These are phyloP conservation scores for Microcos paniculata DNA, from an alignment of 345 rosid species.

Conservation along the genomic window DNA sequence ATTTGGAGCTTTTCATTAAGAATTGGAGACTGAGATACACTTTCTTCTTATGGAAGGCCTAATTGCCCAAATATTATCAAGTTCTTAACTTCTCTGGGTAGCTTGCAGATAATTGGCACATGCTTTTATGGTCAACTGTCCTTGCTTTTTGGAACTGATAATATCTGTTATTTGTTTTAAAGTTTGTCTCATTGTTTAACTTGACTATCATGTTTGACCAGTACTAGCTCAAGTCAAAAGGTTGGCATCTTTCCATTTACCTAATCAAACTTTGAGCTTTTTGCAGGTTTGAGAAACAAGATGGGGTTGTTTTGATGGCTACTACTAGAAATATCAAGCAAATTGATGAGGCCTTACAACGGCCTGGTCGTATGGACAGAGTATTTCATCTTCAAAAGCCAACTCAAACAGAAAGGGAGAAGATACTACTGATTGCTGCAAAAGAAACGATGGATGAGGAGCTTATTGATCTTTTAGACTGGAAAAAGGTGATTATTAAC, in stretches of 20 bases:
- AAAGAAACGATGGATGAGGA: constrained; percentile 85
- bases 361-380: constrained; percentile 98
- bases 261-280: constrained; percentile 12
- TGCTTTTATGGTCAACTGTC: background rate
- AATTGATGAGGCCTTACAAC: constrained; percentile 85
- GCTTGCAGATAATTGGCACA: background rate
- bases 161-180: background rate
- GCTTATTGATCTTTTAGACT: constrained; percentile 74
- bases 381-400: constrained; percentile 88
- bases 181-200: background rate
- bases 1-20: background rate
- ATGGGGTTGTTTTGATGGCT: constrained; percentile 98
- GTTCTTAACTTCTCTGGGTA: background rate
- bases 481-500: constrained; percentile 67
- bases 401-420: constrained; percentile 89
- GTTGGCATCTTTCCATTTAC: constrained; percentile 11
- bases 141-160: background rate
- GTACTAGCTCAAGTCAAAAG: background rate
- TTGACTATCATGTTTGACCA: background rate
- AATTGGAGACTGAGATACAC: background rate
- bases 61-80: background rate
- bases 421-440: constrained; percentile 68
- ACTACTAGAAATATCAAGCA: constrained; percentile 87
- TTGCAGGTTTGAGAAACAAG: constrained; percentile 92
- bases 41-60: background rate